Conservation (phyloP, 768 basidiomycete species). For the Russula sp. region DNA sequence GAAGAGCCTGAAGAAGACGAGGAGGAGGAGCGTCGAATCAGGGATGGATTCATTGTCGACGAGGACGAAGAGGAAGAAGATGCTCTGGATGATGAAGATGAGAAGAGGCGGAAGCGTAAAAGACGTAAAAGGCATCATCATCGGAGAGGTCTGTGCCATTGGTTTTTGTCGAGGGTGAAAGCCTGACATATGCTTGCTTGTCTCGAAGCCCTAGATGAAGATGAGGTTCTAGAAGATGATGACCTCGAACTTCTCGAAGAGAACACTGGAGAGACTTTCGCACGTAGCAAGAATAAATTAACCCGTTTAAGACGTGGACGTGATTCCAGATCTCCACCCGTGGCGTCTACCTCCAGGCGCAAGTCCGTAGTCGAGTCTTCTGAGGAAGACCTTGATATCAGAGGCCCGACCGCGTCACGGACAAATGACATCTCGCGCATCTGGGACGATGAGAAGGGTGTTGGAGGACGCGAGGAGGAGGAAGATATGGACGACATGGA, state of each 20-base stretch:
- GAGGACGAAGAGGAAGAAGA: constrained; percentile 86
- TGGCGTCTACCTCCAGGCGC: constrained; percentile 57
- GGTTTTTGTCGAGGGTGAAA: constrained; percentile 18
- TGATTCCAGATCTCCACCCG: constrained; percentile 66
- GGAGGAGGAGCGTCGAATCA: constrained; percentile 75
- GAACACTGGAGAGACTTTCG: constrained; percentile 79
- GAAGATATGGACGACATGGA: constrained; percentile 73
- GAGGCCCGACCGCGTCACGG: constrained; percentile 51
- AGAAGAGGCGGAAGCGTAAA: constrained; percentile 57
- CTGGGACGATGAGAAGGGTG: constrained; percentile 76
- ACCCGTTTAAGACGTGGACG: constrained; percentile 74
- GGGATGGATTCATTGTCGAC: constrained; percentile 90
- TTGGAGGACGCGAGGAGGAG: constrained; percentile 50
- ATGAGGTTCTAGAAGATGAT: constrained; percentile 71
- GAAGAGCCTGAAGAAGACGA: constrained; percentile 90
- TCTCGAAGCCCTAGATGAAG: constrained; percentile 49
- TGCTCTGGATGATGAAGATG: constrained; percentile 56
- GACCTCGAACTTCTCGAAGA: constrained; percentile 79
- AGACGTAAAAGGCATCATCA: constrained; percentile 68
- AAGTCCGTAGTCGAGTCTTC: constrained; percentile 64
- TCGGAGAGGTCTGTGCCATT: constrained; percentile 46
- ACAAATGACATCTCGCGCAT: constrained; percentile 65
- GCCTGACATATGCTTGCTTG: constrained; percentile 19
- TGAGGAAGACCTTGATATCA: constrained; percentile 67
- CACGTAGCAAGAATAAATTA: constrained; percentile 55